phyloP scores from a whole-genome alignment of 75 land plant species.

The Sequoia sempervirens region DNA sequence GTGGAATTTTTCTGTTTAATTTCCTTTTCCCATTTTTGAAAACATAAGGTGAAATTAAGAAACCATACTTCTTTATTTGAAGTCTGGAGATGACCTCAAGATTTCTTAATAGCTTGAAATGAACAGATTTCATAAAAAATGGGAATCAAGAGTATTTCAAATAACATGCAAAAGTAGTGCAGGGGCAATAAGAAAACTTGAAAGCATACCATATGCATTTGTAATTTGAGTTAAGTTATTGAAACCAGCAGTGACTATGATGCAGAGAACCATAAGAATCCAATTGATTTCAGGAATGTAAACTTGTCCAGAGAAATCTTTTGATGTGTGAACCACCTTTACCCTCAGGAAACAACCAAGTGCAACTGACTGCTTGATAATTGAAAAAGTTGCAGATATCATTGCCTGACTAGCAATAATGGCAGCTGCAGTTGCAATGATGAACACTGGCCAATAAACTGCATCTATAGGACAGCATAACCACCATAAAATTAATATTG shows the following conservation, averaged over 20 bases:
- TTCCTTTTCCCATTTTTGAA: background rate
- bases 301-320: slow-evolving; percentile 21
- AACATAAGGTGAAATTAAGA: background rate
- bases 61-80: background rate
- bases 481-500: background rate
- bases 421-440: slow-evolving; percentile 21
- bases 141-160: background rate
- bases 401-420: slow-evolving; percentile 40
- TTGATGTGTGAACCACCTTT: slow-evolving; percentile 34
- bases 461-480: slow-evolving; percentile 7
- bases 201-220: slow-evolving; percentile 37
- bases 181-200: background rate
- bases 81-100: background rate
- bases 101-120: background rate
- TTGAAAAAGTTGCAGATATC: slow-evolving; percentile 37
- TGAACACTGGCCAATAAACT: slow-evolving; percentile 31
- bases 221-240: slow-evolving; percentile 20
- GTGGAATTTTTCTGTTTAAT: too few relatives aligned
- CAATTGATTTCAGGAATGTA: slow-evolving; percentile 43
- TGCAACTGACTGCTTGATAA: slow-evolving; percentile 33
- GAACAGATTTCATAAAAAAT: background rate
- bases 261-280: slow-evolving; percentile 30
- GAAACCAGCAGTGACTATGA: slow-evolving; percentile 27
- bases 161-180: slow-evolving; percentile 1
- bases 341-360: slow-evolving; percentile 40